phyloP scores from a whole-genome alignment of 2,329 filamentous ascomycete genomes.

The Pleurostoma richardsiae region DNA sequence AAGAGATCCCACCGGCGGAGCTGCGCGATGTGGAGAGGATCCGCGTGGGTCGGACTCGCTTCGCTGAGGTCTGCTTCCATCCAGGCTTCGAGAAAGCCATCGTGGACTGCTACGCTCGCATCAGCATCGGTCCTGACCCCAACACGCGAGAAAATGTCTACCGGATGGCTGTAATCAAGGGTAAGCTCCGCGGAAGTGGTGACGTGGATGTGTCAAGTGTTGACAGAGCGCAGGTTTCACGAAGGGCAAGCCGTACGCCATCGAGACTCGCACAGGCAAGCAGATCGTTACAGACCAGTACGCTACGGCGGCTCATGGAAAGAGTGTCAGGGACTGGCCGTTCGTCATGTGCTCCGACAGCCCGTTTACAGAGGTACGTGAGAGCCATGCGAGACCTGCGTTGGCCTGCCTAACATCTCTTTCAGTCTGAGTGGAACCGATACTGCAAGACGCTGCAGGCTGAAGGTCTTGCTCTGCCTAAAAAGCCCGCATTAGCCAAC shows the following conservation, averaged over 20 bases:
- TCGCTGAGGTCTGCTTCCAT: conserved; percentile 88
- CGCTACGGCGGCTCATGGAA: conserved; percentile 74
- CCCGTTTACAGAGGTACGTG: conserved; percentile 70
- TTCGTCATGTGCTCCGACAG: conserved; percentile 89
- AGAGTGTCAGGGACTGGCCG: conserved; percentile 77
- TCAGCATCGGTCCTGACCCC: conserved; percentile 75
- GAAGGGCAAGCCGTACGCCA: conserved; percentile 75
- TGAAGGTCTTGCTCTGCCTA: conserved; percentile 69
- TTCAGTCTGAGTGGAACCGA: conserved; percentile 70
- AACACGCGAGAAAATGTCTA: conserved; percentile 73
- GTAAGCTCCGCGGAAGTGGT: conserved; percentile 36
- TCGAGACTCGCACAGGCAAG: conserved; percentile 69
- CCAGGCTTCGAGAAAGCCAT: conserved; percentile 82
- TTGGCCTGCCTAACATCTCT: conserved; percentile 14
- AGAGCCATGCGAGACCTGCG: neutral
- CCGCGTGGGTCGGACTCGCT: conserved; percentile 77
- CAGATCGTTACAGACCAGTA: conserved; percentile 83
- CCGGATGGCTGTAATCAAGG: conserved; percentile 83
- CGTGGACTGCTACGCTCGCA: conserved; percentile 77
- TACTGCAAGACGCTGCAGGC: conserved; percentile 71
- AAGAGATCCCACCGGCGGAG: conserved; percentile 65
- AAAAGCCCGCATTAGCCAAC: conserved; percentile 59
- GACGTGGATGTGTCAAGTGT: neutral
- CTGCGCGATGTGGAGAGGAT: conserved; percentile 80
- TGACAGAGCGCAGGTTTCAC: conserved; percentile 58